Evolutionary conservation across 805 yeast genomes (phyloP).

Genomic region (Barnettozyma salicaria): DNA sequence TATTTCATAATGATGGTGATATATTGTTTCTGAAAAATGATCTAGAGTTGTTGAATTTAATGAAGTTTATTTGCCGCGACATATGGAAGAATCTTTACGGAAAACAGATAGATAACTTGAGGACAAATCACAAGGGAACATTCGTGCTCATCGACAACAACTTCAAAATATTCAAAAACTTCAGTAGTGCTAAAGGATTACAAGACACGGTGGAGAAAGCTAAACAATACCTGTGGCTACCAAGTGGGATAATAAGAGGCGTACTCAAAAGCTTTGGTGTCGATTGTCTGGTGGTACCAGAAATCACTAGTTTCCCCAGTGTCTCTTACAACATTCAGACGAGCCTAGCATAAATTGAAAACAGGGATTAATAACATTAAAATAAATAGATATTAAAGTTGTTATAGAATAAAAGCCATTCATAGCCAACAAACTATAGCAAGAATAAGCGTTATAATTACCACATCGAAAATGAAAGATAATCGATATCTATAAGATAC

Average conservation of each 20-base stretch:
- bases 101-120: slow-evolving; percentile 85
- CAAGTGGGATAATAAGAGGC: slow-evolving; percentile 73
- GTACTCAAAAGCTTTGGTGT: slow-evolving; percentile 64
- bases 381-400: too few relatives aligned
- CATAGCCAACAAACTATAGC: too few relatives aligned
- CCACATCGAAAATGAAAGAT: too few relatives aligned
- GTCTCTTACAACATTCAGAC: slow-evolving; percentile 75
- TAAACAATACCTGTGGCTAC: slow-evolving; percentile 55
- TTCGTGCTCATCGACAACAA: slow-evolving; percentile 69
- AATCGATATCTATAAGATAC: too few relatives aligned
- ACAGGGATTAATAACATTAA: too few relatives aligned
- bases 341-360: slow-evolving; percentile 7
- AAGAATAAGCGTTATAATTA: too few relatives aligned
- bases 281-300: slow-evolving; percentile 59
- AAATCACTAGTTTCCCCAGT: slow-evolving; percentile 52
- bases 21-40: slow-evolving; percentile 37
- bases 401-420: too few relatives aligned
- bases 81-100: slow-evolving; percentile 78
- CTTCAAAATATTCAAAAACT: slow-evolving; percentile 47
- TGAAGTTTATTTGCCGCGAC: slow-evolving; percentile 90
- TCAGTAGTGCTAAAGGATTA: slow-evolving; percentile 40
- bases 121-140: slow-evolving; percentile 87
- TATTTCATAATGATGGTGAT: slow-evolving; percentile 40
- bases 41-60: slow-evolving; percentile 68
- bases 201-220: slow-evolving; percentile 41